These are phyloP conservation scores for Volutella citrinella DNA, from an alignment of 2,329 filamentous ascomycete genomes.

Conservation along the genomic window DNA sequence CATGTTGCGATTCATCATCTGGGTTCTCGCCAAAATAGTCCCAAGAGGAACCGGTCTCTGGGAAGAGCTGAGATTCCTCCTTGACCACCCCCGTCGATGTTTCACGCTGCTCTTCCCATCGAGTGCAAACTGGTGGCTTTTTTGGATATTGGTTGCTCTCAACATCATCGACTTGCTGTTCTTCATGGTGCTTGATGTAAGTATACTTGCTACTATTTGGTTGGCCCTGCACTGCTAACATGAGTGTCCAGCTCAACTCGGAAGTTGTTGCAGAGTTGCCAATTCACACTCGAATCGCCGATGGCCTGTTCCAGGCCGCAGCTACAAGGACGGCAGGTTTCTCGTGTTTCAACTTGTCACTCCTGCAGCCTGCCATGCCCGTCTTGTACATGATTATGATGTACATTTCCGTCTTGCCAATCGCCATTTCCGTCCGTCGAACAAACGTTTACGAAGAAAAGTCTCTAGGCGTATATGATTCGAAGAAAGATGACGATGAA, in stretches of 20 bases:
- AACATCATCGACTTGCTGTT: constrained; percentile 86
- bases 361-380: constrained; percentile 85
- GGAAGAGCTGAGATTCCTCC: constrained; percentile 86
- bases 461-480: constrained; percentile 70
- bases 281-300: constrained; percentile 72
- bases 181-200: constrained; percentile 86
- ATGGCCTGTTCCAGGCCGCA: constrained; percentile 86
- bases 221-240: constrained; percentile 17
- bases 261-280: constrained; percentile 65
- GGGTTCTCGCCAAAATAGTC: constrained; percentile 67
- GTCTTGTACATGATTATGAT: constrained; percentile 98
- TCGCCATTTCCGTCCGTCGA: constrained; percentile 88
- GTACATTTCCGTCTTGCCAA: constrained; percentile 97
- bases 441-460: constrained; percentile 97
- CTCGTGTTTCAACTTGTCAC: constrained; percentile 71
- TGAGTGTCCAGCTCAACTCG: constrained; percentile 60
- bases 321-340: constrained; percentile 91
- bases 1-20: constrained; percentile 91
- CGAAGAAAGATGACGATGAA: constrained; percentile 44
- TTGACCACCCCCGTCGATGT: constrained; percentile 93
- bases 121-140: constrained; percentile 92
- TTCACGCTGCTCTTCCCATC: constrained; percentile 93
- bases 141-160: constrained; percentile 76
- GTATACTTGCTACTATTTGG: constrained; percentile 28
- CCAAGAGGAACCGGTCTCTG: constrained; percentile 68